These are phyloP conservation scores for Hyphodiscus sp. DNA, from an alignment of 2,329 filamentous ascomycete species.

Conservation along the genomic window DNA sequence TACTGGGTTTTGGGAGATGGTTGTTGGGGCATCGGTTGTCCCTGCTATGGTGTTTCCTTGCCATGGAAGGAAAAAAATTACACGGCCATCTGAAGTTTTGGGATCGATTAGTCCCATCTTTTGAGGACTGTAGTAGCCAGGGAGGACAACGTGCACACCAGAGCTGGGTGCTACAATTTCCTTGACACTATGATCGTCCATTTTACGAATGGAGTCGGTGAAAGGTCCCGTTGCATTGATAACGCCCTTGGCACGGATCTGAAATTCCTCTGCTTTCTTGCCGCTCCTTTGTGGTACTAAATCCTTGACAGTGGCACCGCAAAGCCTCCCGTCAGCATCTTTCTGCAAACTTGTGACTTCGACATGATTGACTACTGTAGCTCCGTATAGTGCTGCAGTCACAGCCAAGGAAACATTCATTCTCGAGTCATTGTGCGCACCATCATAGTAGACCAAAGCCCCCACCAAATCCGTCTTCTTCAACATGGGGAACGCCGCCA, in stretches of 20 bases:
- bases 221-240: slow-evolving; percentile 89
- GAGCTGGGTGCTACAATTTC: slow-evolving; percentile 83
- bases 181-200: slow-evolving; percentile 65
- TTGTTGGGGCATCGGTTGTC: slow-evolving; percentile 73
- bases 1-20: slow-evolving; percentile 65
- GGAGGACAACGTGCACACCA: slow-evolving; percentile 79
- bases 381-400: slow-evolving; percentile 82
- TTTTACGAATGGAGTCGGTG: slow-evolving; percentile 76
- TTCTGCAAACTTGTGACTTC: slow-evolving; percentile 74
- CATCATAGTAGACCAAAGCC: slow-evolving; percentile 85
- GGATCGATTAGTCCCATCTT: slow-evolving; percentile 88
- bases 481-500: slow-evolving; percentile 85
- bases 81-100: slow-evolving; percentile 77
- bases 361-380: slow-evolving; percentile 76
- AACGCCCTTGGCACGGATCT: slow-evolving; percentile 70
- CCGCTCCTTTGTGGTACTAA: slow-evolving; percentile 60
- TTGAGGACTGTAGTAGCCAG: slow-evolving; percentile 77
- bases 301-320: slow-evolving; percentile 68
- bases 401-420: slow-evolving; percentile 89
- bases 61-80: slow-evolving; percentile 92
- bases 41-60: slow-evolving; percentile 89
- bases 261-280: slow-evolving; percentile 54
- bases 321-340: slow-evolving; percentile 64
- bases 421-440: slow-evolving; percentile 84
- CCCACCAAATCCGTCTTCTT: slow-evolving; percentile 73